Evolutionary conservation across 169 alveolate genomes (phyloP), one percentile per base, ranked within the genome.

Genomic region (Toxoplasma gondii): DNA sequence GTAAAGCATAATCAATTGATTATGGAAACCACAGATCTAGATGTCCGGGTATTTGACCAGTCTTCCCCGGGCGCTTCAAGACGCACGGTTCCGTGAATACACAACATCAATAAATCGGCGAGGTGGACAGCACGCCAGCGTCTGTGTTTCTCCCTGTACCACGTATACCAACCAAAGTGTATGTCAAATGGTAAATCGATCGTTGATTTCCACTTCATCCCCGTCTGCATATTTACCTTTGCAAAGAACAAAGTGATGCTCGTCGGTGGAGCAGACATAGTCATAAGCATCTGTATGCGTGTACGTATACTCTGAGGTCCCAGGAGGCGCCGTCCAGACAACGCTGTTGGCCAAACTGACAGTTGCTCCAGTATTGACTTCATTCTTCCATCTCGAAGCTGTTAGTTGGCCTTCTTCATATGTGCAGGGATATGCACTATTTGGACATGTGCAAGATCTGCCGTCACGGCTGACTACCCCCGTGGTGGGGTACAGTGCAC

Each of bases 371-470:
- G 45, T 36, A 0, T 36, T 34, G 17, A 34, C 5, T 39, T 31
- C 45, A 7, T 7, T 39, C 44, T 78, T 9, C 87, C 87, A 78
- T 44, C 9, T 19, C 53, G 87, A 78, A 38, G 39, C 87, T 38
- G 87, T 31, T 19, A 78, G 38, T 41, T 67, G 54, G 27, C 49
- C 67, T 49, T 82, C 90, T 0, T 16, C 17, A 31, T 39, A 12
- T 38, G 90, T 82, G 90, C 90, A 82, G 22, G 90, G 90, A n/a
- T 82, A 2, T 19, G 90, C 90, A 36, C 67, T 82, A 36, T 82
- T 82, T 4, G 90, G 90, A n/a, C 90, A 82, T 29, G 54, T 17
- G 69, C 90, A 82, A 24, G 90, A 36, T 29, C 0, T 78, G 2
- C 87, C 87, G 44, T 45, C 29, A 17, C 58, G 19, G 69, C 22